These are phyloP conservation scores for Brasilioporus rufonigricans DNA, from an alignment of 768 basidiomycete species.

Conservation along the genomic window DNA sequence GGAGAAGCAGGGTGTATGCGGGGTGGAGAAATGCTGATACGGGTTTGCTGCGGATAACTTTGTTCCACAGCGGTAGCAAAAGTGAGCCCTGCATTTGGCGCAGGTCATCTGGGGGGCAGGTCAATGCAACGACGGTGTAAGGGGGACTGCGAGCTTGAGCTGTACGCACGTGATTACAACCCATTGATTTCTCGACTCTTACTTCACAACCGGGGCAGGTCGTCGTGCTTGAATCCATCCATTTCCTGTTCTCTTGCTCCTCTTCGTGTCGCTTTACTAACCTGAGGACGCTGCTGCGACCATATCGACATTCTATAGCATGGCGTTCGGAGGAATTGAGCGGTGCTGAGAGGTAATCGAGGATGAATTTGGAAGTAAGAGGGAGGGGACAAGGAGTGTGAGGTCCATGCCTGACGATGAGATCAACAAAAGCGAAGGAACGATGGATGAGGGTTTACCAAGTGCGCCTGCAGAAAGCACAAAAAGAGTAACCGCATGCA, in stretches of 20 bases:
- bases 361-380: slow-evolving; percentile 59
- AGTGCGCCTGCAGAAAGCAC: slow-evolving; percentile 75
- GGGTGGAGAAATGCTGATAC: slow-evolving; percentile 66
- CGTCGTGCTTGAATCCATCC: slow-evolving; percentile 68
- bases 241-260: slow-evolving; percentile 70
- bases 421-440: slow-evolving; percentile 2
- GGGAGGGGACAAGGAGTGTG: slow-evolving; percentile 68
- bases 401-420: slow-evolving; percentile 72
- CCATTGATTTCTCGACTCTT: slow-evolving; percentile 70
- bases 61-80: slow-evolving; percentile 77
- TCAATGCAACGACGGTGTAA: too few relatives aligned
- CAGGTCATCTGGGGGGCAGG: slow-evolving; percentile 76
- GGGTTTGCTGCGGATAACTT: slow-evolving; percentile 50
- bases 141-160: background rate
- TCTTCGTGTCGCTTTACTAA: slow-evolving; percentile 67
- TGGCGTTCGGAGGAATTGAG: slow-evolving; percentile 50
- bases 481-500: slow-evolving; percentile 75
- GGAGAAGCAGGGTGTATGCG: slow-evolving; percentile 52
- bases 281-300: slow-evolving; percentile 54
- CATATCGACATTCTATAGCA: slow-evolving; percentile 62
- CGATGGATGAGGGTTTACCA: slow-evolving; percentile 48
- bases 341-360: slow-evolving; percentile 60
- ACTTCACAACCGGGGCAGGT: slow-evolving; percentile 72
- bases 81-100: slow-evolving; percentile 69
- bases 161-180: slow-evolving; percentile 83